A percentile compares a stretch with the other conserved stretches of the same genome.
These are phyloP conservation scores for Vigna nakashimae DNA, from an alignment of 306 rosid species.

Conservation along the genomic window DNA sequence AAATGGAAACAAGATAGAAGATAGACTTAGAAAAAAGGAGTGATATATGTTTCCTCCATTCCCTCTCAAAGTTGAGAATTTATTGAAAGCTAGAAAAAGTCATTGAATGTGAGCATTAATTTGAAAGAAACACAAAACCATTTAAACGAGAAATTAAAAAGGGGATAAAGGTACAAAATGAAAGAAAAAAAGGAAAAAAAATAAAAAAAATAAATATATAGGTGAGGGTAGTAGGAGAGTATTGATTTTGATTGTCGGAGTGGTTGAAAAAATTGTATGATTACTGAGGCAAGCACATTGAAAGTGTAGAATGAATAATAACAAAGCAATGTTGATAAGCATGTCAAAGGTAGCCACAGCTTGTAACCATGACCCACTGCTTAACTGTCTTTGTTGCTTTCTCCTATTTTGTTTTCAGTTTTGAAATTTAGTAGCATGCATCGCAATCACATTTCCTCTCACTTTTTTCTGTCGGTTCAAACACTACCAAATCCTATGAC, in stretches of 20 bases:
- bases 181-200: not conserved
- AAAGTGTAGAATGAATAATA: not conserved
- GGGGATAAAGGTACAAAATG: not conserved
- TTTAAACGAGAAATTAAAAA: too few relatives aligned
- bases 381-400: not conserved
- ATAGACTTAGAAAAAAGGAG: too few relatives aligned
- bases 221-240: not conserved
- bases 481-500: not conserved
- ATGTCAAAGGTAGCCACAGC: not conserved
- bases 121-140: too few relatives aligned
- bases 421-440: not conserved
- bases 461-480: slow-evolving; percentile 6
- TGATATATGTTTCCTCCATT: too few relatives aligned
- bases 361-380: slow-evolving; percentile 15
- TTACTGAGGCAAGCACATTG: not conserved
- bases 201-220: too few relatives aligned
- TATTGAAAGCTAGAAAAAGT: too few relatives aligned
- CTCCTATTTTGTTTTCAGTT: not conserved
- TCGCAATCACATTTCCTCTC: not conserved
- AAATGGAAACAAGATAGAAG: too few relatives aligned
- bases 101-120: too few relatives aligned
- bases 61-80: too few relatives aligned
- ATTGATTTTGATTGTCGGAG: not conserved
- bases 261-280: slow-evolving; percentile 10
- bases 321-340: not conserved